Base-by-base conservation (phyloP, 2,329 filamentous ascomycete species). In the Fusarium praegraminearum region DNA sequence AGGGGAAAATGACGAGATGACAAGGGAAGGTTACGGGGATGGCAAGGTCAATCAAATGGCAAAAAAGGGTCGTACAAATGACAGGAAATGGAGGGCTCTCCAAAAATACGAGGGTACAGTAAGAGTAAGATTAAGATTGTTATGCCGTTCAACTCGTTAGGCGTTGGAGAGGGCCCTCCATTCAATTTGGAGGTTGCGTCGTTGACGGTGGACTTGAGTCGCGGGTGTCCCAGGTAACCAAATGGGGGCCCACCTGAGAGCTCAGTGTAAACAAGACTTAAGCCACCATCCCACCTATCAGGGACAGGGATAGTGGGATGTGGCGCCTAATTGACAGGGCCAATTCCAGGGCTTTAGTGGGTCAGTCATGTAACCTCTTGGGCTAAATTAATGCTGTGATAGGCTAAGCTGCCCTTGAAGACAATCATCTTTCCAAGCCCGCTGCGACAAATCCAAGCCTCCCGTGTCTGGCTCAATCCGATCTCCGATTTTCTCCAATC, bases 201-300 rank as follows among this genome's bases (percentile, higher is more conserved):
- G 57, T 62, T 24, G 67, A 44, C 43, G 41, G n/a, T 67, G 58
- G 41, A 33, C 49, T 69, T 62, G 57, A 69, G 55, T 62, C 41
- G 64, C 30, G 41, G 68, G 65, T 71, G 69, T 71, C 72, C 70
- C 57, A 68, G 49, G 65, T 62, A 73, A 73, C 72, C 68, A 74
- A 44, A 57, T 53, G 47, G 41, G 67, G 49, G 33, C 52, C 72
- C 72, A 74, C 70, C 22, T 44, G 16, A 22, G n/a, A 55, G 54
- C 57, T 71, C 62, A 65, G 59, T 51, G 73, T 75, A 75, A 75
- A 75, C 73, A 75, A 75, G 41, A 58, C 40, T 61, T 38, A 44
- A 55, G 54, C 49, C 38, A 36, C 56, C 38, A 54, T 68, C 65
- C 65, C 68, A 49, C 59, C 71, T 73, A 75, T 75, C 70, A 74